phyloP scores from a whole-genome alignment of 768 basidiomycete genomes.

The Tulasnella calospora region DNA sequence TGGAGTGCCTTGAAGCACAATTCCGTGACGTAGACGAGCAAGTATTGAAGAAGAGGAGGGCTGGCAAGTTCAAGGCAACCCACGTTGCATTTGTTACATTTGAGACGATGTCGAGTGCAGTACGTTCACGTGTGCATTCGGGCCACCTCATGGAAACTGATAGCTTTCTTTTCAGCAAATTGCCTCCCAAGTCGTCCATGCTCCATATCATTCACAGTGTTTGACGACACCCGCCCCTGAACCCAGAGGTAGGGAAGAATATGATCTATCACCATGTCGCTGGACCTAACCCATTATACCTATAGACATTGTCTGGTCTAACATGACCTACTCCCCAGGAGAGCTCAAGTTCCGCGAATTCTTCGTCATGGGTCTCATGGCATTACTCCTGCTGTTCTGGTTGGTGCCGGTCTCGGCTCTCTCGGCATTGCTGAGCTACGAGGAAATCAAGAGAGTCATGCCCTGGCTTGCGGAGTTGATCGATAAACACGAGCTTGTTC shows the following conservation, averaged over 20 bases:
- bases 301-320: slow-evolving; percentile 88
- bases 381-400: slow-evolving; percentile 83
- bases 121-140: slow-evolving; percentile 39
- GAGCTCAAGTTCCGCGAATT: slow-evolving; percentile 61
- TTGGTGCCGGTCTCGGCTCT: slow-evolving; percentile 82
- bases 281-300: background rate
- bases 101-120: slow-evolving; percentile 89
- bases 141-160: background rate
- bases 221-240: slow-evolving; percentile 80
- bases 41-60: slow-evolving; percentile 66
- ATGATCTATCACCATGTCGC: background rate
- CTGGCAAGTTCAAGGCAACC: slow-evolving; percentile 73
- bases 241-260: slow-evolving; percentile 47
- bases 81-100: slow-evolving; percentile 93
- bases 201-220: slow-evolving; percentile 59
- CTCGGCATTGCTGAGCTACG: slow-evolving; percentile 82
- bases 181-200: slow-evolving; percentile 77
- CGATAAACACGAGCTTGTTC: slow-evolving; percentile 70
- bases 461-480: slow-evolving; percentile 87
- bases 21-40: slow-evolving; percentile 80
- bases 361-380: slow-evolving; percentile 65
- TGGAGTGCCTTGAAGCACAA: slow-evolving; percentile 77
- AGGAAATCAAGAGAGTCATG: slow-evolving; percentile 84
- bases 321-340: slow-evolving; percentile 63
- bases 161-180: slow-evolving; percentile 61